Base-by-base conservation (phyloP, 2,329 filamentous ascomycete genomes). In the Botrytis medusae region DNA sequence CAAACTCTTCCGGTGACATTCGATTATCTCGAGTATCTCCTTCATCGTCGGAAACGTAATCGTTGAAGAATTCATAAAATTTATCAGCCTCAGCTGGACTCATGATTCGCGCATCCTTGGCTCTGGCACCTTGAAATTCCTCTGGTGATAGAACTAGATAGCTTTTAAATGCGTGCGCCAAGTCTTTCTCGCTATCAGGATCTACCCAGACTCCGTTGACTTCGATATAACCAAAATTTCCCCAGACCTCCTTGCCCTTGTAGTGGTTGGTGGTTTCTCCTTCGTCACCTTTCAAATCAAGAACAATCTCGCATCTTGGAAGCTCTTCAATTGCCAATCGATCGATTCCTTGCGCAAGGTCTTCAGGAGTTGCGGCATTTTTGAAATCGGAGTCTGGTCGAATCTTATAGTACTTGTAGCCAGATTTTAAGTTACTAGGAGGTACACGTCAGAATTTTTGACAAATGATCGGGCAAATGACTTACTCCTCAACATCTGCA, bases 1-100 rank as follows among this genome's bases (percentile, higher is more conserved):
- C 81, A 82, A 86, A 87, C 0, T 82, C 85, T 73, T 80, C 82
- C 1, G 84, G 83, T 0, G 82, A 83, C 42, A 87, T 83, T 1
- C 81, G 82, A 1, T 80, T 81, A 6, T 79, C 77, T 6, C 79
- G 75, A 0, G 81, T 79, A 34, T 81, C 81, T 2, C 83, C 84
- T 73, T 87, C 85, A 16, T 80, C 79, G 63, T 86, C 84, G 0
- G 81, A 82, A 32, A 82, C 79, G 46, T 81, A 81, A 48, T 77
- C 73, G 1, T 73, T 59, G 60, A 57, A 73, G 34, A 46, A 69
- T 4, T 76, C 64, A 62, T 79, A 81, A 34, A 79, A 77, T 29
- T 64, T 60, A 0, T 77, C 69, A 32, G 74, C 18, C 48, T 80
- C 75, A 20, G 74, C 67, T 0, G 44, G 34, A 40, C 37, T 75